phyloP scores from a whole-genome alignment of 345 rosid species.

The Kandelia obovata region DNA sequence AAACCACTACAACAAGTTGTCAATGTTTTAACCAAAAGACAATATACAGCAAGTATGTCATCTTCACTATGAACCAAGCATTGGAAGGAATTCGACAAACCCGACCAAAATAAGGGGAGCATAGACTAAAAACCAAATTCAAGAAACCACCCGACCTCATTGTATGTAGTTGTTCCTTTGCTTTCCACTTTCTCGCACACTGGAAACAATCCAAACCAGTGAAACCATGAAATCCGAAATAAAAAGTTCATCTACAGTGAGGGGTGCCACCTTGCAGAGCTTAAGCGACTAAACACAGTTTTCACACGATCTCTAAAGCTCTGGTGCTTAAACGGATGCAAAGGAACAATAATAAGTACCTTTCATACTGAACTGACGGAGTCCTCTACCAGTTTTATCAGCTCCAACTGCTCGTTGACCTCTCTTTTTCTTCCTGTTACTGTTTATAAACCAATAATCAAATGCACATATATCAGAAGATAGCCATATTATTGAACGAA shows the following conservation, averaged over 20 bases:
- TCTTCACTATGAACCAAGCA: neutral
- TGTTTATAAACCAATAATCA: slow-evolving; percentile 16
- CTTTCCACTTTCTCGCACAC: slow-evolving; percentile 99
- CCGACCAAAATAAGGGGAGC: neutral
- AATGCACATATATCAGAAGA: neutral
- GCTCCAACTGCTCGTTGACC: slow-evolving; percentile 85
- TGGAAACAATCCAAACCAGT: slow-evolving; percentile 29
- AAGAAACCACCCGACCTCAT: slow-evolving; percentile 69
- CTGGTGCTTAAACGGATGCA: neutral
- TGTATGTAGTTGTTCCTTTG: slow-evolving; percentile 96
- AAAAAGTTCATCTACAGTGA: slow-evolving; percentile 1
- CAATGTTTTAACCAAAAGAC: no score
- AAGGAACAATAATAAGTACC: slow-evolving; percentile 40
- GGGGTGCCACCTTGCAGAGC: neutral
- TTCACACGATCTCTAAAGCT: slow-evolving; percentile 17
- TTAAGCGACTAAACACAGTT: neutral
- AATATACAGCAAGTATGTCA: no score
- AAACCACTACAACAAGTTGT: no score
- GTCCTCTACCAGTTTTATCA: slow-evolving; percentile 96
- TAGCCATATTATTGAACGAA: neutral
- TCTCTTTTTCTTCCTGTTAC: slow-evolving; percentile 82
- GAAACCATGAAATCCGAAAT: slow-evolving; percentile 8
- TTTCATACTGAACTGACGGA: slow-evolving; percentile 99
- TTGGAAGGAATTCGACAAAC: neutral
- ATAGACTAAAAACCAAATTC: slow-evolving; percentile 11